These are phyloP conservation scores for Ustilago lituana DNA, from an alignment of 1,284 basidiomycete species.

Conservation along the genomic window DNA sequence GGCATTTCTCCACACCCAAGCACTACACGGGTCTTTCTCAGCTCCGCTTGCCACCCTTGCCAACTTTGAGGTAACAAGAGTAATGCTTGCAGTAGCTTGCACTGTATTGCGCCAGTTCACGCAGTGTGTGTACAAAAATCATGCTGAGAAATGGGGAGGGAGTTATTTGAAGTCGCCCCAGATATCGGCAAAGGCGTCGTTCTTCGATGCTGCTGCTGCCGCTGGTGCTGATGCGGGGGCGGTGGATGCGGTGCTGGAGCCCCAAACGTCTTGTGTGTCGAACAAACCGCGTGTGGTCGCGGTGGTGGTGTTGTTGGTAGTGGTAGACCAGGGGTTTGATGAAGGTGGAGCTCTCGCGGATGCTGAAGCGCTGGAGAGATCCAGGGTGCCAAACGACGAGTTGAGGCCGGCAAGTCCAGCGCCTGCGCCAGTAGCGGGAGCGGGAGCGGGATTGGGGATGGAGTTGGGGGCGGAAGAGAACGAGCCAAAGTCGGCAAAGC, in stretches of 20 bases:
- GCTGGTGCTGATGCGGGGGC: not conserved
- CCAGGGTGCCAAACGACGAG: too few relatives aligned
- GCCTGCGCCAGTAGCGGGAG: too few relatives aligned
- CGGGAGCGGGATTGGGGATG: not conserved
- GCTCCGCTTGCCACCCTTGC: too few relatives aligned
- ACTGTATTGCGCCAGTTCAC: too few relatives aligned
- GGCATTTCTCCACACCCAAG: too few relatives aligned
- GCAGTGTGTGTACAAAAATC: too few relatives aligned
- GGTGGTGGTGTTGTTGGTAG: not conserved
- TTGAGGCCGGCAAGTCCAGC: too few relatives aligned
- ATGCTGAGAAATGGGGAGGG: too few relatives aligned
- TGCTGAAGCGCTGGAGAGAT: not conserved
- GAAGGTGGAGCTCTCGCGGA: not conserved
- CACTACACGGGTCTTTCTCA: too few relatives aligned
- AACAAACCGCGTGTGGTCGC: conserved; percentile 25
- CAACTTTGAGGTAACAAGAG: too few relatives aligned
- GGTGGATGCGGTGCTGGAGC: conserved; percentile 5
- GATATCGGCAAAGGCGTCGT: conserved; percentile 66
- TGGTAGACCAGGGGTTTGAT: not conserved
- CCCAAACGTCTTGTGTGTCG: conserved; percentile 60
- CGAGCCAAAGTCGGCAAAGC: conserved; percentile 35
- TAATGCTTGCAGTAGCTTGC: too few relatives aligned
- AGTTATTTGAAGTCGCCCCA: conserved; percentile 64
- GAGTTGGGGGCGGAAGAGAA: conserved; percentile 12
- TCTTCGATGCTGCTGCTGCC: conserved; percentile 21